phyloP scores from a whole-genome alignment of 2,329 filamentous ascomycete species.

The Aspergillus eucalypticola region DNA sequence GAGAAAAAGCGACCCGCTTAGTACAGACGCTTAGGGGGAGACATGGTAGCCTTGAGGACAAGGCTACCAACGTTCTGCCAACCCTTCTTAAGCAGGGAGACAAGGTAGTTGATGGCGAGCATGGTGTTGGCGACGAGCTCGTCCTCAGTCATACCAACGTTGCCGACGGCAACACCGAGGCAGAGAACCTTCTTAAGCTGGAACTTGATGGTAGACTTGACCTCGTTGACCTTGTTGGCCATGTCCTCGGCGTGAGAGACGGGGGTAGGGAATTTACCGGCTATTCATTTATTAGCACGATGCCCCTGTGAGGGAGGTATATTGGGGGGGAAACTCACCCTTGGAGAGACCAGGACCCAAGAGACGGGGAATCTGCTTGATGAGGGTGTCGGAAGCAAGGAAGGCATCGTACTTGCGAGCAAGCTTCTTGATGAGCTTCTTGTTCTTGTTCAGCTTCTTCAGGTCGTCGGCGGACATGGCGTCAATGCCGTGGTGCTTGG shows the following conservation, averaged over 20 bases:
- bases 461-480: slow-evolving; percentile 98
- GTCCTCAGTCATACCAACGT: slow-evolving; percentile 96
- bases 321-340: slow-evolving; percentile 53
- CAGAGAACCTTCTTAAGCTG: slow-evolving; percentile 99
- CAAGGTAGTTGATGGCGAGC: slow-evolving; percentile 99
- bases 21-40: slow-evolving; percentile 95
- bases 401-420: slow-evolving; percentile 99
- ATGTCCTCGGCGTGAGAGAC: slow-evolving; percentile 97
- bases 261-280: slow-evolving; percentile 99
- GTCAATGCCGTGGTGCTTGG: slow-evolving; percentile 98
- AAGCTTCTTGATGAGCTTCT: slow-evolving; percentile 99
- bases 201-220: slow-evolving; percentile 99
- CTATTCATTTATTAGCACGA: slow-evolving; percentile 45
- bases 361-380: slow-evolving; percentile 99
- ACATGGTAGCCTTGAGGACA: slow-evolving; percentile 99
- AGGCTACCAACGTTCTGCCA: slow-evolving; percentile 99
- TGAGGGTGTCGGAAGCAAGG: slow-evolving; percentile 92
- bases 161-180: slow-evolving; percentile 98
- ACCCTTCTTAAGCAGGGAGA: slow-evolving; percentile 99
- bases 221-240: slow-evolving; percentile 92
- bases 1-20: slow-evolving; percentile 54
- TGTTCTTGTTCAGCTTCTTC: slow-evolving; percentile 99
- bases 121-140: slow-evolving; percentile 98
- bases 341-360: slow-evolving; percentile 97
- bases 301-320: no score